phyloP scores from a whole-genome alignment of 2,329 filamentous ascomycete genomes.

The Clonostachys chloroleuca region DNA sequence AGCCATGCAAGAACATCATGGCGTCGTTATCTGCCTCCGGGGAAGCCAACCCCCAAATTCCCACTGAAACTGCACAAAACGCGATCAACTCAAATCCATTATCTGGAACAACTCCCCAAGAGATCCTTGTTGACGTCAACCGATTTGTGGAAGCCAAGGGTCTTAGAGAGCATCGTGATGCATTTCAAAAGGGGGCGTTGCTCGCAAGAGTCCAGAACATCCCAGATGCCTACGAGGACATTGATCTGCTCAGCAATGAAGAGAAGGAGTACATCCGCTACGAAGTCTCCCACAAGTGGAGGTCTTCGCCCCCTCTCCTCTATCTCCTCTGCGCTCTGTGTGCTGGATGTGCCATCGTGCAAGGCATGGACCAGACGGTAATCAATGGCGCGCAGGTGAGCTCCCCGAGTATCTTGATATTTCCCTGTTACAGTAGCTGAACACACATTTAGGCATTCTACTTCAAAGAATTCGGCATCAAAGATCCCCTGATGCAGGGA shows the following conservation, averaged over 20 bases:
- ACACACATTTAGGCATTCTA: slow-evolving; percentile 27
- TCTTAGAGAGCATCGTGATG: slow-evolving; percentile 17
- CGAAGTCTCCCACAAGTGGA: slow-evolving; percentile 7
- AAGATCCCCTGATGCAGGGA: slow-evolving; percentile 39
- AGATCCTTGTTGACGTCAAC: slow-evolving; percentile 29
- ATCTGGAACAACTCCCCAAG: slow-evolving; percentile 17
- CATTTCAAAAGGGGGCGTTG: slow-evolving; percentile 43
- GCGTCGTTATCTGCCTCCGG: no score
- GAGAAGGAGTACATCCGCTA: slow-evolving; percentile 6
- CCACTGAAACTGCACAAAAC: slow-evolving; percentile 50
- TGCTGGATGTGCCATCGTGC: slow-evolving; percentile 43
- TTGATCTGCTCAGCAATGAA: slow-evolving; percentile 5
- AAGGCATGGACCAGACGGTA: slow-evolving; percentile 59
- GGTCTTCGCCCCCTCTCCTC: slow-evolving; percentile 5
- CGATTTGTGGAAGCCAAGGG: slow-evolving; percentile 16
- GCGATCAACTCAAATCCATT: slow-evolving; percentile 59
- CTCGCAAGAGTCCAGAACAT: slow-evolving; percentile 32
- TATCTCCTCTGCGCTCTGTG: slow-evolving; percentile 11
- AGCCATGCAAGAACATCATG: no score
- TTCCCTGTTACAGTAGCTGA: slow-evolving; percentile 3
- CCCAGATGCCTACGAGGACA: slow-evolving; percentile 7
- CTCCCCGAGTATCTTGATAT: slow-evolving; percentile 18
- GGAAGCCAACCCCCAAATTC: no score
- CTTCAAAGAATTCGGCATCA: slow-evolving; percentile 15
- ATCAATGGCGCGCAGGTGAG: slow-evolving; percentile 56